Percentiles rank a stretch among this genome's conserved stretches.
Conservation (phyloP, 2,329 filamentous ascomycete species). For the Paraphaeosphaeria minitans region DNA sequence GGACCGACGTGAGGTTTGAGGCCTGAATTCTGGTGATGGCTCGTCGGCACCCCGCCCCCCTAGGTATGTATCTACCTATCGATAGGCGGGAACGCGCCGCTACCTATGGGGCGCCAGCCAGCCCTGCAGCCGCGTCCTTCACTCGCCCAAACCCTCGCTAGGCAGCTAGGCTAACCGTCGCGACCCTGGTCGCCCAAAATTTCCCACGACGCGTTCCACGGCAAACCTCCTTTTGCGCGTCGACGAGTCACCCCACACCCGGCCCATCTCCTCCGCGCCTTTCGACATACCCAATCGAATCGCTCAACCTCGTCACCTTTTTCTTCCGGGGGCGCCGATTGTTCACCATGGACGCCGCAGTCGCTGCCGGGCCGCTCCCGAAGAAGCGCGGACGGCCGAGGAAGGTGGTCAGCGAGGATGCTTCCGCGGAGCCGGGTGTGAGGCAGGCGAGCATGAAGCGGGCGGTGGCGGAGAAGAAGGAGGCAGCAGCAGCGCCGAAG, state of each 20-base stretch:
- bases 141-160: slow-evolving; percentile 11
- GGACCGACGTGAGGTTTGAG: neutral
- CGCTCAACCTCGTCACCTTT: neutral
- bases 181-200: slow-evolving; percentile 17
- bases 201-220: slow-evolving; percentile 22
- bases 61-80: no score
- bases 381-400: slow-evolving; percentile 43
- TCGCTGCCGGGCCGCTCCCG: slow-evolving; percentile 17
- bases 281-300: neutral
- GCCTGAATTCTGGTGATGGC: neutral
- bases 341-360: slow-evolving; percentile 10
- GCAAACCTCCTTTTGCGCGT: slow-evolving; percentile 19
- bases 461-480: no score
- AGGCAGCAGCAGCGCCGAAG: neutral
- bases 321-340: neutral
- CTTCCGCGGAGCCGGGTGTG: slow-evolving; percentile 19
- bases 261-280: neutral
- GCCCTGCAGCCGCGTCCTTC: neutral
- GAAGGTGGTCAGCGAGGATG: slow-evolving; percentile 34
- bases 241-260: neutral
- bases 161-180: no score
- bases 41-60: neutral
- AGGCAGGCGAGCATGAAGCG: slow-evolving; percentile 34
- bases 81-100: slow-evolving; percentile 3
- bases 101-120: neutral